A percentile compares a stretch with the other conserved stretches of the same genome.
phyloP scores from a whole-genome alignment of 2,329 filamentous ascomycete species.

The Aspergillus persii region DNA sequence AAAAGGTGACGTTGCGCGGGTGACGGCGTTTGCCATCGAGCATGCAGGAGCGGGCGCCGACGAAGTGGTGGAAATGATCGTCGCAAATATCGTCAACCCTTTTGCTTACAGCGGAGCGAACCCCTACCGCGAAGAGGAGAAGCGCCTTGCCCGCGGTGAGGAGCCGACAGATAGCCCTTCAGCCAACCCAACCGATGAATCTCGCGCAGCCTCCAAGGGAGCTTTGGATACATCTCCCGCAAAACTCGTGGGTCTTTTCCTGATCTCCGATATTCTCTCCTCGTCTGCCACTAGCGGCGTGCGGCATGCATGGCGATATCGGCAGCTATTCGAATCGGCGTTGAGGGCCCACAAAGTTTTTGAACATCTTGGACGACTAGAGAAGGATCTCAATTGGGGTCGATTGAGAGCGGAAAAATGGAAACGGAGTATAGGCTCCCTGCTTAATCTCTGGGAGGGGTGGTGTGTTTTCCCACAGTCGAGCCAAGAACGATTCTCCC shows the following conservation, averaged over 20 bases:
- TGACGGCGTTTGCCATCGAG: slow-evolving; percentile 84
- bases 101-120: slow-evolving; percentile 72
- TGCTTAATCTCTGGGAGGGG: slow-evolving; percentile 68
- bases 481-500: slow-evolving; percentile 68
- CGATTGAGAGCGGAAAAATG: slow-evolving; percentile 79
- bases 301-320: slow-evolving; percentile 82
- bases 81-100: slow-evolving; percentile 76
- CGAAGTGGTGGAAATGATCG: slow-evolving; percentile 86
- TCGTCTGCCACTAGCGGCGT: slow-evolving; percentile 73
- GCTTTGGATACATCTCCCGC: slow-evolving; percentile 67
- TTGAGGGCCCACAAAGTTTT: slow-evolving; percentile 69
- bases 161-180: slow-evolving; percentile 33
- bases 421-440: slow-evolving; percentile 69
- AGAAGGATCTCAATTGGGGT: slow-evolving; percentile 73
- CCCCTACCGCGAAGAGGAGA: slow-evolving; percentile 45
- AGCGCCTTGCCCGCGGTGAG: slow-evolving; percentile 22
- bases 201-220: slow-evolving; percentile 34
- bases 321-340: slow-evolving; percentile 73
- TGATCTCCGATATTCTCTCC: slow-evolving; percentile 76
- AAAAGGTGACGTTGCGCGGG: slow-evolving; percentile 79
- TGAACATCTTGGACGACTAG: slow-evolving; percentile 69
- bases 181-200: slow-evolving; percentile 39
- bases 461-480: slow-evolving; percentile 69
- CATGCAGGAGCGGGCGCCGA: slow-evolving; percentile 82
- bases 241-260: slow-evolving; percentile 77